phyloP scores from a whole-genome alignment of 306 rosid species.

The Gleditsia sinensis region DNA sequence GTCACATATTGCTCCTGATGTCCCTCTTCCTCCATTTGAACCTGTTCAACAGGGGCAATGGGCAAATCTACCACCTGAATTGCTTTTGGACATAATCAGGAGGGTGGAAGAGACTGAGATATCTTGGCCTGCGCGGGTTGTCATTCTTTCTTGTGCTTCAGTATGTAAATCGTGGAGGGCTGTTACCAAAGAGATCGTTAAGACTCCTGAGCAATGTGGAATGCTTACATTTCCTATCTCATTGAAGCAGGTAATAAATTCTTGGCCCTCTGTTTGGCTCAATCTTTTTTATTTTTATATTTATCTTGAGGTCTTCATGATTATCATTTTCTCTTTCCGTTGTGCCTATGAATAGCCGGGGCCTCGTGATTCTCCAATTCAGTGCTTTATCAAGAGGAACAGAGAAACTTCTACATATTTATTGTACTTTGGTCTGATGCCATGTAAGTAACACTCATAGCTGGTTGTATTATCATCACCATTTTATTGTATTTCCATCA shows the following conservation, averaged over 20 bases:
- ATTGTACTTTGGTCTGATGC: constrained; percentile 69
- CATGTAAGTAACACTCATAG: constrained; percentile 61
- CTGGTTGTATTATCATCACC: not conserved
- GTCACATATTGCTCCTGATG: constrained; percentile 78
- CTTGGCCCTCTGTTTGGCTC: not conserved
- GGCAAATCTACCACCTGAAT: constrained; percentile 75
- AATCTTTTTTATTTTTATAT: not conserved
- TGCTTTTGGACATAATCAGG: constrained; percentile 75
- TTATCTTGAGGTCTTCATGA: constrained; percentile 2
- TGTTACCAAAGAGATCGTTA: constrained; percentile 65
- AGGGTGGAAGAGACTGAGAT: constrained; percentile 85
- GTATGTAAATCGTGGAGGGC: constrained; percentile 89
- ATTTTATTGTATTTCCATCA: not conserved
- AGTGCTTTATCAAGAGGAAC: constrained; percentile 81
- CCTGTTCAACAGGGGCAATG: constrained; percentile 60
- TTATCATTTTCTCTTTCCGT: constrained; percentile 16
- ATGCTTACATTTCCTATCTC: constrained; percentile 89
- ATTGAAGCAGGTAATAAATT: constrained; percentile 74
- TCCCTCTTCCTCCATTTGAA: constrained; percentile 36
- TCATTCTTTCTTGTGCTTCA: constrained; percentile 68
- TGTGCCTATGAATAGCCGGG: constrained; percentile 65
- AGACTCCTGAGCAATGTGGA: constrained; percentile 84
- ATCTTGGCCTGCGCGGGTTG: constrained; percentile 77
- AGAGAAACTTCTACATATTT: constrained; percentile 70
- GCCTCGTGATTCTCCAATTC: constrained; percentile 75